These are phyloP conservation scores for Pyrrhoderma lamaoense DNA, from an alignment of 1,284 basidiomycete genomes.

Conservation along the genomic window DNA sequence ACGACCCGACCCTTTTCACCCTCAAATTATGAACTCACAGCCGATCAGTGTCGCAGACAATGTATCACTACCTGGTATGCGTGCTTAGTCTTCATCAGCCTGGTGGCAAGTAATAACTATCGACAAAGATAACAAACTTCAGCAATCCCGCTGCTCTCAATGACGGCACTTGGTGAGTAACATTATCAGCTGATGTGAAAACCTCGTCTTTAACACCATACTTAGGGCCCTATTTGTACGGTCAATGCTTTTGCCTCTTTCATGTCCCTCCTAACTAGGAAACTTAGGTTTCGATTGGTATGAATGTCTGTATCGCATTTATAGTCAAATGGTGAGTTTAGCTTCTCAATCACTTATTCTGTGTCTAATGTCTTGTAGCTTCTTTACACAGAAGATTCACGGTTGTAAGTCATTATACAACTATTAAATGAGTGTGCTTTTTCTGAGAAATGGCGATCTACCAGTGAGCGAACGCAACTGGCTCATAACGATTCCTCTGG, in stretches of 20 bases:
- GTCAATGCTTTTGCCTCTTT: neutral
- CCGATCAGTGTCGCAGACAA: slow-evolving; percentile 32
- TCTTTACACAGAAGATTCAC: slow-evolving; percentile 35
- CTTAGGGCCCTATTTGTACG: slow-evolving; percentile 11
- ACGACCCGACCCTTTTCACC: neutral
- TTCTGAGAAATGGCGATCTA: neutral
- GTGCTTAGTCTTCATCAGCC: neutral
- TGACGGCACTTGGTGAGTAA: slow-evolving; percentile 28
- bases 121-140: slow-evolving; percentile 30
- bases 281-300: slow-evolving; percentile 7
- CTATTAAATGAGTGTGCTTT: too few species aligned
- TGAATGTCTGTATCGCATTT: slow-evolving; percentile 16
- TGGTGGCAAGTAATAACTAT: neutral
- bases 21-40: neutral
- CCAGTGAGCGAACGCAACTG: slow-evolving; percentile 31
- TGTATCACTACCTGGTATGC: slow-evolving; percentile 36
- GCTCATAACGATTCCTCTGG: slow-evolving; percentile 31
- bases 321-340: slow-evolving; percentile 13
- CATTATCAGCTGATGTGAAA: neutral
- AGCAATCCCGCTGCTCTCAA: slow-evolving; percentile 25
- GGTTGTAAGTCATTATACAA: slow-evolving; percentile 31
- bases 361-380: slow-evolving; percentile 24
- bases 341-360: neutral
- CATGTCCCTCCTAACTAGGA: neutral
- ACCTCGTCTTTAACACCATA: neutral